Percentiles rank a stretch among this genome's conserved stretches.
Evolutionary conservation across 805 yeast species (phyloP).

Genomic region (Nakazawaea pomicola): DNA sequence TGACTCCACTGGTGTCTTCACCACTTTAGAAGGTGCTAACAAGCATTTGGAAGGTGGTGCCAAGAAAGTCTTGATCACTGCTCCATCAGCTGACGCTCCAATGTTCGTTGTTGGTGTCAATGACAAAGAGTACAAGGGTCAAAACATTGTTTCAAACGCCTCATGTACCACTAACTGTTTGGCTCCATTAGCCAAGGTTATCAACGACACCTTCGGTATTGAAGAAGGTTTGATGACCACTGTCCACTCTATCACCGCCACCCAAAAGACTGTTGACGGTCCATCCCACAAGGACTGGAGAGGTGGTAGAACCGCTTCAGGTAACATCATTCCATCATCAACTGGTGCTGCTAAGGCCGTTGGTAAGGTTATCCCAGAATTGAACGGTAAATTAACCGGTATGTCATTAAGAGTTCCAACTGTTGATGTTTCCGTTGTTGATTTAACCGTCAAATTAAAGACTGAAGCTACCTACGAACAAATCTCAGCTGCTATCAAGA

Average conservation of each 20-base stretch:
- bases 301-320: conserved; percentile 96
- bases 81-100: conserved; percentile 92
- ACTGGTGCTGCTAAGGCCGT: conserved; percentile 99
- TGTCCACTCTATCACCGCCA: conserved; percentile 92
- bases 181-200: conserved; percentile 90
- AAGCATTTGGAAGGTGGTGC: conserved; percentile 89
- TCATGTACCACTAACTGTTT: conserved; percentile 95
- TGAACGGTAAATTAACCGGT: conserved; percentile 92
- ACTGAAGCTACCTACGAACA: conserved; percentile 77
- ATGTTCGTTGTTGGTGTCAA: conserved; percentile 94
- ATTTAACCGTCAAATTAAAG: conserved; percentile 78
- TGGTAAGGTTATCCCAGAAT: conserved; percentile 88
- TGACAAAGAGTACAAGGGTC: conserved; percentile 71
- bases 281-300: conserved; percentile 98
- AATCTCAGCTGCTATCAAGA: conserved; percentile 71
- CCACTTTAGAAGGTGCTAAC: conserved; percentile 71
- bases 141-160: conserved; percentile 81
- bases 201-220: conserved; percentile 81
- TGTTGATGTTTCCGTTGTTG: conserved; percentile 89
- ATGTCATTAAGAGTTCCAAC: conserved; percentile 93
- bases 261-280: conserved; percentile 96
- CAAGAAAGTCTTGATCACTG: conserved; percentile 91
- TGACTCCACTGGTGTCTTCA: conserved; percentile 95
- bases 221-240: conserved; percentile 95
- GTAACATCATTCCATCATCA: conserved; percentile 91